Evolutionary conservation across 2,329 filamentous ascomycete genomes (phyloP), one percentile per base, ranked within the genome.

Genomic region (Xylariaceae sp.): DNA sequence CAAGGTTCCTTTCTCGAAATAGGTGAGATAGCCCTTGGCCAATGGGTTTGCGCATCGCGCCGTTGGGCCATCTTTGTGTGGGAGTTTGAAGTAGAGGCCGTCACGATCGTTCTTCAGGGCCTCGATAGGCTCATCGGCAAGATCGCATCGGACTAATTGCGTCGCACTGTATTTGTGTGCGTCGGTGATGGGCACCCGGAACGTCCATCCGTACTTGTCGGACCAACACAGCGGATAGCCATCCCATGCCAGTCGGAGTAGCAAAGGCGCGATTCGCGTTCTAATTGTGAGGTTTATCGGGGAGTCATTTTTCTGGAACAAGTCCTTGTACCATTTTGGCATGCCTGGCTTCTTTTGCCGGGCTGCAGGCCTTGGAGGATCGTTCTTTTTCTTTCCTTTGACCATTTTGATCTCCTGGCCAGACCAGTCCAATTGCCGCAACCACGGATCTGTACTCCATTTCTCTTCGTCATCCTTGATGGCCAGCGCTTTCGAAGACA

Each of bases 251-350:
- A 98, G 68, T 48, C 84, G 85, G 4, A 98, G 71, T 11, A 98
- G 68, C 15, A 98, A 68, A 0, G 93, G 89, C 1, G 93, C 87
- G 54, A 96, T 82, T 39, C 94, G 80, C 26, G 89, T 94, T 34
- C 94, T 80, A 0, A 97, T 90, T 0, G 87, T 88, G 15, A 98
- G 69, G 45, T 73, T 83, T 43, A 96, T 93, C 34, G 77, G 77
- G 0, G 75, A 68, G 44, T 81, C 78, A 18, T 68, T 83, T 42
- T 81, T 89, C 1, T 76, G 54, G 54, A 94, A 95, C 1, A 98
- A 71, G 60, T 89, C 89, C 58, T 93, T 96, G 67, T 95, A 98
- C 93, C 93, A 98, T 50, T 86, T 77, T 0, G 93, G 93, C 85
- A 87, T 93, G 12, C 93, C 93, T 0, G 91, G 90, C 67, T 85